Base-by-base conservation (phyloP, 1,139 yeast species). In the Pneumocystis murina region DNA sequence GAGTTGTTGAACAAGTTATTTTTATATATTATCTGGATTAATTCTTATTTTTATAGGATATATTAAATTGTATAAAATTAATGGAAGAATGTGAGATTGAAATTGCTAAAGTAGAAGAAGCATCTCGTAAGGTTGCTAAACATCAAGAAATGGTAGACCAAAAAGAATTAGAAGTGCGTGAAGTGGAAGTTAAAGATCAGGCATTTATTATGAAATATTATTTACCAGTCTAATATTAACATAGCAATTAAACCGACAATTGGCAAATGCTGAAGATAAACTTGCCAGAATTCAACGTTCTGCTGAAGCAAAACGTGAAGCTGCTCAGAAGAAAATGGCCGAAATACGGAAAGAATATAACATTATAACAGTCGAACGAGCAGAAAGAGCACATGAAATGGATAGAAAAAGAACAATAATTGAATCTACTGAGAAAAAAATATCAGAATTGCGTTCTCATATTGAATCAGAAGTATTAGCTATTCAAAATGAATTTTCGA, bases 41-140 rank as follows among this genome's bases (percentile, higher is more conserved):
- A 24, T 48, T 48, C 55, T 48, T 38, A 58, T 24, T 58, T 40
- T 8, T 14, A 20, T 58, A 58, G 60, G 60, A 58, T 58, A 38
- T 58, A 58, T 20, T 58, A 12, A 38, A 38, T 58, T 58, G 43
- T 24, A 38, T 58, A 40, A 78, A 80, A 64, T 75, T 82, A 3
- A 74, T 84, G 58, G 87, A 85, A 61, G 91, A 84, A 64, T 77
- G 85, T 20, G 77, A 79, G 57, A 74, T 74, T 40, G 89, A 83
- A 66, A 70, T 83, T 30, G 75, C 73, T 58, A 78, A 78, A 68
- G 80, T 81, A 65, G 82, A 79, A 62, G 77, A 75, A 30, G 79
- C 81, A 5, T 69, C 73, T 59, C 72, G 75, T 28, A 77, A 79
- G 65, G 71, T 79, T 60, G 72, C 73, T 57, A 75, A 78, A 60